Evolutionary conservation across 2,329 filamentous ascomycete species (phyloP).

Genomic region (Bisporella sp.): DNA sequence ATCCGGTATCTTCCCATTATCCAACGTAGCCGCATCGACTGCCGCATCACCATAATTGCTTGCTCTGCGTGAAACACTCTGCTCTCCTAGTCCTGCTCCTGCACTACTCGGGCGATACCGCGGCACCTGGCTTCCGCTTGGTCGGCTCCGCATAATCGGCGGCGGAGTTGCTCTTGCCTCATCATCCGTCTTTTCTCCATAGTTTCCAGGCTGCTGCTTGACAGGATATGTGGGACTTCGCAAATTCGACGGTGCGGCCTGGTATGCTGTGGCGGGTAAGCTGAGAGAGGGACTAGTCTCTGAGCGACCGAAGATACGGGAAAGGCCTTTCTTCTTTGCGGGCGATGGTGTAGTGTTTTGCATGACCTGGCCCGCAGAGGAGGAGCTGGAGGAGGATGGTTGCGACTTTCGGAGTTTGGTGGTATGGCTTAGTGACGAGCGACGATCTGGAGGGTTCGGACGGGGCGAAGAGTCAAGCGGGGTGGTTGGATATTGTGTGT

Average conservation of each 20-base stretch:
- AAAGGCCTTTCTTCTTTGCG: background rate
- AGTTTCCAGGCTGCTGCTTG: background rate
- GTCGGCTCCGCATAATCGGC: conserved; percentile 17
- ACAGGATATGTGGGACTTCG: background rate
- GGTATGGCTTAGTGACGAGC: conserved; percentile 20
- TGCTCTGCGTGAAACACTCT: too few relatives aligned
- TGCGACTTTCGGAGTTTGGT: conserved; percentile 15
- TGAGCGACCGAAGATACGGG: conserved; percentile 6
- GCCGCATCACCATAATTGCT: too few relatives aligned
- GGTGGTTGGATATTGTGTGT: conserved; percentile 7
- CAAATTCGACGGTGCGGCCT: background rate
- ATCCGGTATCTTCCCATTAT: too few relatives aligned
- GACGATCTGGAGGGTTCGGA: conserved; percentile 19
- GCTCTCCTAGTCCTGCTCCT: background rate
- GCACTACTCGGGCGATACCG: background rate
- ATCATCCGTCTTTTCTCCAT: conserved; percentile 10
- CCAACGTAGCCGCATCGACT: too few relatives aligned
- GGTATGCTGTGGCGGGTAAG: background rate
- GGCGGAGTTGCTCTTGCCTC: conserved; percentile 21
- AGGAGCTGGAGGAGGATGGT: background rate
- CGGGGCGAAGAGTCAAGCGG: conserved; percentile 11
- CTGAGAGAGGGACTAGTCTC: conserved; percentile 2
- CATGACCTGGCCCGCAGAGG: background rate
- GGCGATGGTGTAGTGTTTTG: background rate
- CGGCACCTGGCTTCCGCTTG: background rate